Percentiles rank a stretch among this genome's conserved stretches.
phyloP scores from a whole-genome alignment of 139 green algal genomes.

The Chlamydomonas sphaeroides region DNA sequence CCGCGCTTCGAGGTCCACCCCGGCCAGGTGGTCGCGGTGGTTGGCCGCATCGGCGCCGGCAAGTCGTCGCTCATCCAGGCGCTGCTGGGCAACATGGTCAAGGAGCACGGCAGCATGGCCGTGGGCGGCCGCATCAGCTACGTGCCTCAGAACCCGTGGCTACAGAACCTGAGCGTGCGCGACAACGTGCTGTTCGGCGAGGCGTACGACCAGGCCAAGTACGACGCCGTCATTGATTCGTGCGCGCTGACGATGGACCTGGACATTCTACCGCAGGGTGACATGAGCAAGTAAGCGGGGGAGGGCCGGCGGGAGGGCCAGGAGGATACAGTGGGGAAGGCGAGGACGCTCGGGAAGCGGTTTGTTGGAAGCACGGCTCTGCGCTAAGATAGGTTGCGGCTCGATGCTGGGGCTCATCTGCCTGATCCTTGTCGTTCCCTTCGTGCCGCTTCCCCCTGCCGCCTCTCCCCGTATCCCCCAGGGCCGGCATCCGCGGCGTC shows the following conservation, averaged over 20 bases:
- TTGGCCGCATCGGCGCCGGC: conserved; percentile 62
- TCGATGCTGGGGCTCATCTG: no score
- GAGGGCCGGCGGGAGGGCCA: no score
- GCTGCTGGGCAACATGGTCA: conserved; percentile 64
- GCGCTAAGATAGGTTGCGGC: no score
- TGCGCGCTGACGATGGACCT: conserved; percentile 68
- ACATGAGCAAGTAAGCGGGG: conserved; percentile 51
- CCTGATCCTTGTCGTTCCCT: no score
- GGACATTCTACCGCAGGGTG: conserved; percentile 64
- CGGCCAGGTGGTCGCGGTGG: conserved; percentile 64
- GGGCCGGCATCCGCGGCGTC: conserved; percentile 64
- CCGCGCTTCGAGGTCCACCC: conserved; percentile 48
- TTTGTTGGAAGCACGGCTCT: no score
- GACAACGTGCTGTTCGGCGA: conserved; percentile 74
- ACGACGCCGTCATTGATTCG: conserved; percentile 60
- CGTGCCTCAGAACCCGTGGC: conserved; percentile 70
- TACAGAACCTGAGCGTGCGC: conserved; percentile 73
- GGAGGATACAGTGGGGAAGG: no score
- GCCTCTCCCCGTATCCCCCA: no score
- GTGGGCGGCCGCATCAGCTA: conserved; percentile 50
- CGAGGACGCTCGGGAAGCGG: no score
- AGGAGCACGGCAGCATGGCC: no score
- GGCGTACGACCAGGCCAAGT: conserved; percentile 52
- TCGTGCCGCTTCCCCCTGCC: no score
- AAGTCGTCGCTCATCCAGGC: conserved; percentile 59